Evolutionary conservation across 768 basidiomycete species (phyloP).

Genomic region (Clathrus columnatus): DNA sequence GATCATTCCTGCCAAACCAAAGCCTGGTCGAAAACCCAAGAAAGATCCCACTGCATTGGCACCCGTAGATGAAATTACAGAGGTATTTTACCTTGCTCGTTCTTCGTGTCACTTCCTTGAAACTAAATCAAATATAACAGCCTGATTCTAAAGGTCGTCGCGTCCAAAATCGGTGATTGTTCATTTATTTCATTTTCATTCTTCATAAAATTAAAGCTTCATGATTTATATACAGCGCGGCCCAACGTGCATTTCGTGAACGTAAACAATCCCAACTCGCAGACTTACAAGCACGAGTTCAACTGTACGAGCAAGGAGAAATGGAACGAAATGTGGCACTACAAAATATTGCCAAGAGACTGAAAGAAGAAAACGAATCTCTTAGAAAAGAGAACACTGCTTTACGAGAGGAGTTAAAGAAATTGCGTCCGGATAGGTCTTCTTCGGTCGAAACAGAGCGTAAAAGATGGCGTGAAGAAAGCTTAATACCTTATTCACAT

Average conservation of each 20-base stretch:
- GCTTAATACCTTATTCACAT: slow-evolving; percentile 12
- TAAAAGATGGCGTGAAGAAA: slow-evolving; percentile 54
- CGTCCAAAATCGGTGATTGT: slow-evolving; percentile 62
- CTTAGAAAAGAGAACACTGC: slow-evolving; percentile 58
- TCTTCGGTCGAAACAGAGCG: slow-evolving; percentile 30
- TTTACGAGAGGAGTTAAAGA: slow-evolving; percentile 37
- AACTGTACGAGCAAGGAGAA: slow-evolving; percentile 85
- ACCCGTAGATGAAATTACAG: slow-evolving; percentile 33
- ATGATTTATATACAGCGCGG: slow-evolving; percentile 44
- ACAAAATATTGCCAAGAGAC: slow-evolving; percentile 71
- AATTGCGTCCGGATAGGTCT: slow-evolving; percentile 19
- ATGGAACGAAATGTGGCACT: slow-evolving; percentile 80
- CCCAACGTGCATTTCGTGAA: slow-evolving; percentile 85
- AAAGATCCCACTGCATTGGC: slow-evolving; percentile 38
- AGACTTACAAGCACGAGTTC: slow-evolving; percentile 77
- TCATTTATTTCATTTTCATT: slow-evolving; percentile 3
- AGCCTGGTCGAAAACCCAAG: slow-evolving; percentile 84
- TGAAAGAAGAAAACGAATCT: slow-evolving; percentile 80
- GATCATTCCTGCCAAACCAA: slow-evolving; percentile 80
- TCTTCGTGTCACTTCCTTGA: slow-evolving; percentile 1
- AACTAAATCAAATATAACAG: slow-evolving; percentile 17
- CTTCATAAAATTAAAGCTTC: slow-evolving; percentile 3
- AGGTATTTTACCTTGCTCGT: slow-evolving; percentile 30
- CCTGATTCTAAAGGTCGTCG: slow-evolving; percentile 55
- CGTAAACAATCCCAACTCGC: slow-evolving; percentile 83